Evolutionary conservation across 1,284 basidiomycete genomes (phyloP), one percentile per base, ranked within the genome.

Genomic region (Tilletia caries): DNA sequence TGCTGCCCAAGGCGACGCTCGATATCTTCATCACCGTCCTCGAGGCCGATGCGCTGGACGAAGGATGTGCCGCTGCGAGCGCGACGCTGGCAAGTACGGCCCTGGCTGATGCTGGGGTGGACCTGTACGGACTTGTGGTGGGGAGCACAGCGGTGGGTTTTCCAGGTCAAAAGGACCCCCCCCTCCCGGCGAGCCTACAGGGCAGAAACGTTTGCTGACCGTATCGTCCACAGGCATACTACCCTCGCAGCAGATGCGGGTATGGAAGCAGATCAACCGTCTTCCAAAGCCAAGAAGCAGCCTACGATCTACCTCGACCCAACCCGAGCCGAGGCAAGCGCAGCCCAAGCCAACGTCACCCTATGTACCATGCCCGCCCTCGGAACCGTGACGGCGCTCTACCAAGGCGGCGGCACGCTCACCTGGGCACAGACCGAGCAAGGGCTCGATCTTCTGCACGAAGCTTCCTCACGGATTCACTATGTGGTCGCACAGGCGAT

Each of bases 11-110:
- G 84, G 92, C 93, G 0, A 91, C 90, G 8, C 89, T 98, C 76
- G 96, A 98, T 84, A 86, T 98, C 34, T 95, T 92, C 84, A 85
- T 99, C 58, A 91, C 90, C 18, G 87, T 99, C 25, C 89, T 99
- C 43, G 94, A 99, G 84, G 90, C 91, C 12, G 94, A 97, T 81
- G 91, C 92, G 2, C 86, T 91, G 20, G 91, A 93, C 46, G 74
- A 77, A 12, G 75, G 69, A 4, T 78, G 74, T 60, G 71, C 72
- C 27, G 72, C 76, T 2, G 66, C 76, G 8, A 92, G 91, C 0
- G 87, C 91, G 15, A 89, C 93, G 3, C 95, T 95, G 13, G 93
- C 94, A 0, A 93, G 91, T 75, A 89, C 92, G 0, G 95, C 96
- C 0, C 86, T 98, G 25, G 92, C 92, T 8, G 88, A 92, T 77